phyloP scores from a whole-genome alignment of 2,329 filamentous ascomycete species.

The Cladosporium phlei region DNA sequence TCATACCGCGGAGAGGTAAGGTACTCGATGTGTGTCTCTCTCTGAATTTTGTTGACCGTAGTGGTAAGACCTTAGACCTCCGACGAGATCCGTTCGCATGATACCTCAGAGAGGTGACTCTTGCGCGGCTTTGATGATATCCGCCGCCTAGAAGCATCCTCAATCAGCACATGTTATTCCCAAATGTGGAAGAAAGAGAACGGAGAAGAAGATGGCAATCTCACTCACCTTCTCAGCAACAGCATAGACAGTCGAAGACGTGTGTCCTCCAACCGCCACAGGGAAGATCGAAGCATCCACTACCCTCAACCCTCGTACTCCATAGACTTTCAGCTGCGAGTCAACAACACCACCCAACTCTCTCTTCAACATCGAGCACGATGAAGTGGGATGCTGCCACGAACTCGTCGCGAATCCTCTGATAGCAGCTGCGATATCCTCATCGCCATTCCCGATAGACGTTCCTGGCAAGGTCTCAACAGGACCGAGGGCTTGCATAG shows the following conservation, averaged over 20 bases:
- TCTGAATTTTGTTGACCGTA: too few species aligned
- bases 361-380: conserved; percentile 30
- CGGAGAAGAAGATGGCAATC: not conserved
- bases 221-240: conserved; percentile 26
- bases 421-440: conserved; percentile 21
- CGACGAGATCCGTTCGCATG: too few species aligned
- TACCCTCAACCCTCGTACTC: conserved; percentile 26
- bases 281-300: conserved; percentile 33
- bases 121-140: conserved; percentile 30
- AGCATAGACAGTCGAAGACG: conserved; percentile 21
- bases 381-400: conserved; percentile 33
- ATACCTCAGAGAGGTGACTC: too few species aligned
- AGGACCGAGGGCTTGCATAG: conserved; percentile 30
- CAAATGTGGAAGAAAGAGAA: not conserved
- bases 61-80: too few species aligned
- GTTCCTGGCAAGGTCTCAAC: conserved; percentile 29
- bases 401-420: conserved; percentile 3
- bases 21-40: too few species aligned
- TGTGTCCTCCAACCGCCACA: conserved; percentile 20
- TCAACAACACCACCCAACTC: conserved; percentile 30
- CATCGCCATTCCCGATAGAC: conserved; percentile 18
- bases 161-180: not conserved
- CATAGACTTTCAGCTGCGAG: conserved; percentile 28
- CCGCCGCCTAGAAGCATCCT: conserved; percentile 17
- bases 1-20: too few species aligned